Conservation (phyloP, 139 green algal species). For the Coelastrella sp. region DNA sequence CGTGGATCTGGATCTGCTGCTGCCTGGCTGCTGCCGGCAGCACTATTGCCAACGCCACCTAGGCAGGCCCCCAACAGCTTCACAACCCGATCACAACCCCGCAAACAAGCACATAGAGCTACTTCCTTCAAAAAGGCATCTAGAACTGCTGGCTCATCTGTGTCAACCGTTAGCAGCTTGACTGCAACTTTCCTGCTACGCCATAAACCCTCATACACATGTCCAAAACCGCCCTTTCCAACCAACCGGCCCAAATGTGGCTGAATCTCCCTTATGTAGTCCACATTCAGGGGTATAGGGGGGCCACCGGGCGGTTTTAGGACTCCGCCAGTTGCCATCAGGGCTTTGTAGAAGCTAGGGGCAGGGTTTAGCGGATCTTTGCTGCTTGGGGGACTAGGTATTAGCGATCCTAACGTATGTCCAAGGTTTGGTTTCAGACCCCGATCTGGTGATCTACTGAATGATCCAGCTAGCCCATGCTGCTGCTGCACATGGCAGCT, state of each 20-base stretch:
- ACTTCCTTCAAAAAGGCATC: constrained; percentile 78
- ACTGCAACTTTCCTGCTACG: constrained; percentile 54
- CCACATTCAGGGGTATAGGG: constrained; percentile 76
- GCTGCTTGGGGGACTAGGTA: not conserved
- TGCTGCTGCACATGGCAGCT: constrained; percentile 11
- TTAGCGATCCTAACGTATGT: not conserved
- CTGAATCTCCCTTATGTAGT: constrained; percentile 77
- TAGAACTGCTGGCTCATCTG: constrained; percentile 32
- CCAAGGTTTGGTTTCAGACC: not conserved
- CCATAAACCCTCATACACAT: constrained; percentile 78
- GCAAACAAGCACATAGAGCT: constrained; percentile 61
- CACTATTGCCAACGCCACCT: constrained; percentile 28
- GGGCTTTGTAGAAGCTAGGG: constrained; percentile 33
- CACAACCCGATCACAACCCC: constrained; percentile 62
- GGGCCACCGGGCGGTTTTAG: not conserved
- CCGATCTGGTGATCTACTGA: not conserved
- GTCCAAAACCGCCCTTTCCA: constrained; percentile 80
- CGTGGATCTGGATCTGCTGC: not conserved
- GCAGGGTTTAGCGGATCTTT: not conserved
- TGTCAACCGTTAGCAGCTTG: constrained; percentile 47
- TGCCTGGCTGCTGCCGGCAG: not conserved
- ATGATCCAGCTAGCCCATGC: not conserved
- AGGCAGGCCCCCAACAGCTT: constrained; percentile 75
- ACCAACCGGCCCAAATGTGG: constrained; percentile 70
- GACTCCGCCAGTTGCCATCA: constrained; percentile 35